Percentiles rank a stretch among this genome's conserved stretches.
Evolutionary conservation across 1,284 basidiomycete genomes (phyloP).

Genomic region (Ustilago vetiveriae): DNA sequence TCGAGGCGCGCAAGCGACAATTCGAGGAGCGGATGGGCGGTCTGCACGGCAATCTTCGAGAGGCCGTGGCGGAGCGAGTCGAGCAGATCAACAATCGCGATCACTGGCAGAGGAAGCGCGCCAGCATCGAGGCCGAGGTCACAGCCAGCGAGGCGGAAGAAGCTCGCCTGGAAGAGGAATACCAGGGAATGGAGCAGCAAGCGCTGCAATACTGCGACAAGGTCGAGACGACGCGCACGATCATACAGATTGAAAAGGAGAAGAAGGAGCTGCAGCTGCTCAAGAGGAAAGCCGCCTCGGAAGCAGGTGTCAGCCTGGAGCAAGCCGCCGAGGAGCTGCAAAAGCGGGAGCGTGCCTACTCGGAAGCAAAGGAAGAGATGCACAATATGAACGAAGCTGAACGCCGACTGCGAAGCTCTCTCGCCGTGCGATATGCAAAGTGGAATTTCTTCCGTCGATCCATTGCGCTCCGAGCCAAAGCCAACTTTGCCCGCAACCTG

Average conservation of each 20-base stretch:
- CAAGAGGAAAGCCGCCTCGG: conserved; percentile 73
- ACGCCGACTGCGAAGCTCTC: conserved; percentile 17
- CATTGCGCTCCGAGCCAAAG: conserved; percentile 84
- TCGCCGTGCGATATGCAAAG: conserved; percentile 67
- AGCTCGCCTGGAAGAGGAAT: conserved; percentile 71
- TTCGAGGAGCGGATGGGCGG: conserved; percentile 25
- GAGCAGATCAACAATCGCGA: conserved; percentile 63
- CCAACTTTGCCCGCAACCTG: conserved; percentile 83
- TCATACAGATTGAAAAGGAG: conserved; percentile 73
- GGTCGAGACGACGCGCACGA: conserved; percentile 73
- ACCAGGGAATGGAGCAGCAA: conserved; percentile 63
- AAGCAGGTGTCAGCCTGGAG: conserved; percentile 78
- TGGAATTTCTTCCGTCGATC: conserved; percentile 89
- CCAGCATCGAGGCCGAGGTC: conserved; percentile 38
- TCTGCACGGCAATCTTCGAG: conserved; percentile 48
- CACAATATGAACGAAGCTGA: conserved; percentile 71
- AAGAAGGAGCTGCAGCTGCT: conserved; percentile 75
- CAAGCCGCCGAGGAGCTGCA: conserved; percentile 77
- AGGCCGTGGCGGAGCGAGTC: conserved; percentile 41
- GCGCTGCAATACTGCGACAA: conserved; percentile 75
- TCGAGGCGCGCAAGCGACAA: conserved; percentile 22
- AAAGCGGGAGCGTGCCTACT: conserved; percentile 66
- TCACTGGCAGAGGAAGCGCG: conserved; percentile 42
- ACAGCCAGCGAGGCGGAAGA: conserved; percentile 69
- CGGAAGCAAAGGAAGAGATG: conserved; percentile 73